Evolutionary conservation across 164 flowering plant species (phyloP).

Genomic region (Piper longum): DNA sequence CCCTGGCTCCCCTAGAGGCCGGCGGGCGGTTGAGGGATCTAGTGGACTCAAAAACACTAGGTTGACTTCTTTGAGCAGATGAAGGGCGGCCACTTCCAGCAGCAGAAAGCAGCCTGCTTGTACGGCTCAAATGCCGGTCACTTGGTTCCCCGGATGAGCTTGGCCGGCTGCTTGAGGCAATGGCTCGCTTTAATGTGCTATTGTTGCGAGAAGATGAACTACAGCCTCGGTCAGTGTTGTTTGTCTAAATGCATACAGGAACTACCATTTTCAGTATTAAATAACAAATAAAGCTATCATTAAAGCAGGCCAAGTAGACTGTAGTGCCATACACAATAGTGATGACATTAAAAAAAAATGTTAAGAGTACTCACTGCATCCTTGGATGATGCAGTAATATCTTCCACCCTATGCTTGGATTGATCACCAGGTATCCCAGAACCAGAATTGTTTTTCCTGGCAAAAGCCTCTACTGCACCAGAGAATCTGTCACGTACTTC

Average conservation of each 20-base stretch:
- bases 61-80: constrained; percentile 19
- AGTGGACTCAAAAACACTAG: constrained; percentile 25
- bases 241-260: not conserved
- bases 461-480: constrained; percentile 41
- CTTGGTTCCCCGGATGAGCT: constrained; percentile 19
- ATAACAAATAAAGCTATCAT: not conserved
- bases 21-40: constrained; percentile 15
- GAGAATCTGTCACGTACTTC: constrained; percentile 38
- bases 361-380: constrained; percentile 7
- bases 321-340: not conserved
- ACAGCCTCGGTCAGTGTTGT: constrained; percentile 12
- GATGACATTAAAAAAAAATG: not conserved
- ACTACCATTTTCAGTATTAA: not conserved
- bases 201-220: constrained; percentile 17
- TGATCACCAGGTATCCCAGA: constrained; percentile 28
- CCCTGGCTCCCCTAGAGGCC: constrained; percentile 17
- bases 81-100: constrained; percentile 20
- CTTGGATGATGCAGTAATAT: constrained; percentile 9
- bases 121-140: constrained; percentile 8
- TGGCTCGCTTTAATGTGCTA: constrained; percentile 14
- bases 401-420: constrained; percentile 25
- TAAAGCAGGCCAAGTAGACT: not conserved
- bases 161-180: constrained; percentile 17
- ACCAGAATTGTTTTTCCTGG: constrained; percentile 29
- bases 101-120: constrained; percentile 13